Evolutionary conservation across 148 eudicot genomes (phyloP).

Genomic region (Dysphania ambrosioides): DNA sequence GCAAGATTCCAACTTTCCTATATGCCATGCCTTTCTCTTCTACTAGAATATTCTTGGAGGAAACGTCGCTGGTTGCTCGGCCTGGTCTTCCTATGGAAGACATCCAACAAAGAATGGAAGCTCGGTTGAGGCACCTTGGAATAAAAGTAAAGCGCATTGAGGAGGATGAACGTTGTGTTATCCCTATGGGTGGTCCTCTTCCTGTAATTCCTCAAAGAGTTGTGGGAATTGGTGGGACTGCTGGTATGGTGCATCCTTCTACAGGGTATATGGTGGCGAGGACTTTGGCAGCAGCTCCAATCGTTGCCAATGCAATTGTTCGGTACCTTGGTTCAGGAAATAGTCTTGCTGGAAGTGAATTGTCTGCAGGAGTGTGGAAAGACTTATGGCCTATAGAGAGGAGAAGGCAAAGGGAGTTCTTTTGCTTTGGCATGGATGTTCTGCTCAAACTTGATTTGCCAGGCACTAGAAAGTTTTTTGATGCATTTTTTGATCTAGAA

Average conservation of each 20-base stretch:
- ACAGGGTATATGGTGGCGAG: conserved; percentile 99
- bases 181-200: conserved; percentile 97
- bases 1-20: conserved; percentile 79
- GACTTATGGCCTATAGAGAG: conserved; percentile 96
- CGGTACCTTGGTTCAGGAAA: conserved; percentile 55
- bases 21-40: conserved; percentile 98
- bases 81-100: conserved; percentile 77
- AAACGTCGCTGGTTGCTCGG: conserved; percentile 96
- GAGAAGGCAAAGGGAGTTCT: conserved; percentile 91
- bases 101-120: conserved; percentile 89
- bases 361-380: conserved; percentile 81
- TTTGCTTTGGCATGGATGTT: conserved; percentile 97
- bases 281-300: conserved; percentile 96
- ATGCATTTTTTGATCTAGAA: conserved; percentile 89
- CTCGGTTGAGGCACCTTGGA: conserved; percentile 78
- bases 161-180: conserved; percentile 91
- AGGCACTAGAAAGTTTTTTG: conserved; percentile 85
- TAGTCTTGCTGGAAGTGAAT: conserved; percentile 39
- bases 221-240: conserved; percentile 96
- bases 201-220: conserved; percentile 92
- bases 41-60: conserved; percentile 77
- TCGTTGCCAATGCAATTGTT: conserved; percentile 77
- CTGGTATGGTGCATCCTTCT: conserved; percentile 99
- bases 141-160: conserved; percentile 82
- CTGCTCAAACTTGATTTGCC: conserved; percentile 88